phyloP scores from a whole-genome alignment of 129 eudicot genomes.

The Saussurea involucrata region DNA sequence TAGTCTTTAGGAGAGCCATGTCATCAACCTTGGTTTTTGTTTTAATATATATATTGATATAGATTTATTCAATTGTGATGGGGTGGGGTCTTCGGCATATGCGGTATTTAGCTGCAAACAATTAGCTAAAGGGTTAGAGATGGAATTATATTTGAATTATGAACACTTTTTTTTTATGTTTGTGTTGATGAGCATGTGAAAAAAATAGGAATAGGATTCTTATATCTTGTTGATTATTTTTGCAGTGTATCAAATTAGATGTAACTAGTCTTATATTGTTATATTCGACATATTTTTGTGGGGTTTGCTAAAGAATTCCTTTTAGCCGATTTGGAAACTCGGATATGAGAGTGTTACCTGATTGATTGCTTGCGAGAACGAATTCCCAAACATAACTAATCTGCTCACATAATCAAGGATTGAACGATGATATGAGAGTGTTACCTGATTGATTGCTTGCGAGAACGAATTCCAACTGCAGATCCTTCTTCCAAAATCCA shows the following conservation, averaged over 20 bases:
- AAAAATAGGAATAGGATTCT: conserved; percentile 14
- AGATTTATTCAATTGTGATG: background rate
- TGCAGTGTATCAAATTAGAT: background rate
- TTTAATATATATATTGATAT: too few relatives aligned
- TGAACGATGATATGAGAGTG: too few relatives aligned
- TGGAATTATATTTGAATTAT: background rate
- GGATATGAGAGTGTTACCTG: background rate
- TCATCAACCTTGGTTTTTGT: too few relatives aligned
- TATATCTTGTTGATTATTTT: background rate
- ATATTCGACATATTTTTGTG: background rate
- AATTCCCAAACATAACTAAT: too few relatives aligned
- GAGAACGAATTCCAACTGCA: too few relatives aligned
- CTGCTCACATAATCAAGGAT: too few relatives aligned
- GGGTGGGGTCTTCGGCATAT: background rate
- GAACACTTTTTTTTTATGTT: background rate
- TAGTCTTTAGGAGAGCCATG: too few relatives aligned
- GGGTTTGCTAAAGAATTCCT: background rate
- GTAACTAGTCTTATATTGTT: background rate
- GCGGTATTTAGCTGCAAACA: background rate
- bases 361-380: too few relatives aligned
- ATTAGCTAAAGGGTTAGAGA: background rate
- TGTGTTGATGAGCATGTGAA: background rate
- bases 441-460: too few relatives aligned
- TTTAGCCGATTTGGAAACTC: background rate
- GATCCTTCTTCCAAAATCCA: too few relatives aligned